These are phyloP conservation scores for Talaromyces sp. DNA, from an alignment of 2,329 filamentous ascomycete genomes.

Conservation along the genomic window DNA sequence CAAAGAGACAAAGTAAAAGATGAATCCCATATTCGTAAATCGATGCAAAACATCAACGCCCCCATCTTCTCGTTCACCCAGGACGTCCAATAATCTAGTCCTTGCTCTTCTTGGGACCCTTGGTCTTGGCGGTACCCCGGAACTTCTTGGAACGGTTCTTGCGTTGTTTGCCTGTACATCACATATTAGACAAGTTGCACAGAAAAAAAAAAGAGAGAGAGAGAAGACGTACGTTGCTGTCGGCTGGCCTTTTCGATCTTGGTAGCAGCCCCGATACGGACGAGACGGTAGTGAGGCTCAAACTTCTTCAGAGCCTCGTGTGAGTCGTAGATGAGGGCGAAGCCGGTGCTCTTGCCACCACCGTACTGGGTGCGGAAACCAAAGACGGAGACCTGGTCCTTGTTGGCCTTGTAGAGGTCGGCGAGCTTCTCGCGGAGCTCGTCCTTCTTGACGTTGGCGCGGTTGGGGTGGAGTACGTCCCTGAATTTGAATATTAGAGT, in stretches of 20 bases:
- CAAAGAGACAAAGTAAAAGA: slow-evolving; percentile 1
- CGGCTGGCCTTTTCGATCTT: slow-evolving; percentile 97
- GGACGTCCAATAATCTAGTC: slow-evolving; percentile 53
- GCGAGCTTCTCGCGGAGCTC: slow-evolving; percentile 94
- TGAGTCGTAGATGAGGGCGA: slow-evolving; percentile 98
- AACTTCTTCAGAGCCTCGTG: slow-evolving; percentile 99
- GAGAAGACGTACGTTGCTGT: slow-evolving; percentile 85
- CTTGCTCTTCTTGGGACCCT: slow-evolving; percentile 91
- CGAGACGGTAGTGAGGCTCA: slow-evolving; percentile 95
- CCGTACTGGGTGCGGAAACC: slow-evolving; percentile 98
- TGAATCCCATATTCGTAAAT: slow-evolving; percentile 1
- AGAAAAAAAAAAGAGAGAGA: slow-evolving; percentile 3
- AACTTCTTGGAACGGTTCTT: slow-evolving; percentile 99
- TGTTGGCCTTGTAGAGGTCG: slow-evolving; percentile 95
- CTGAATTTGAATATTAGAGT: slow-evolving; percentile 44
- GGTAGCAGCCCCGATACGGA: slow-evolving; percentile 83
- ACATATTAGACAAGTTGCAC: not conserved
- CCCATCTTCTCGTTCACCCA: slow-evolving; percentile 8
- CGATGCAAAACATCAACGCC: slow-evolving; percentile 1
- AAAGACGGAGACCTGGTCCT: slow-evolving; percentile 97
- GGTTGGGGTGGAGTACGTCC: slow-evolving; percentile 98
- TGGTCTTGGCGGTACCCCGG: slow-evolving; percentile 95
- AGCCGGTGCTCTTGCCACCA: slow-evolving; percentile 99
- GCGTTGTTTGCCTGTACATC: slow-evolving; percentile 87
- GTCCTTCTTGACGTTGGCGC: slow-evolving; percentile 97